phyloP scores from a whole-genome alignment of 83 land plant genomes.

The Thuja plicata region DNA sequence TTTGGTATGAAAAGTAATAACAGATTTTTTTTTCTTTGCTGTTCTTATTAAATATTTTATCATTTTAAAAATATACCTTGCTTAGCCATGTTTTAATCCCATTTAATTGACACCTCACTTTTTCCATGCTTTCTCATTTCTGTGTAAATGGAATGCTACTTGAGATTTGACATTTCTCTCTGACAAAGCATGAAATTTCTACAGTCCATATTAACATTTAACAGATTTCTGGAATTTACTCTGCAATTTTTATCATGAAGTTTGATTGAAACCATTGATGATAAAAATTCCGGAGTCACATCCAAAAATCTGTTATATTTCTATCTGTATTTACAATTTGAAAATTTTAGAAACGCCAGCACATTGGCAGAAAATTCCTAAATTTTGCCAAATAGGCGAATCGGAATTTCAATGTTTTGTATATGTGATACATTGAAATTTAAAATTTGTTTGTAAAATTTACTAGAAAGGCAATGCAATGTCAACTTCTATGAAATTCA shows the following conservation, averaged over 20 bases:
- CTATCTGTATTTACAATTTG: background rate
- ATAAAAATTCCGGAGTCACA: too few species aligned
- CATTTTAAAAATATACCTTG: too few species aligned
- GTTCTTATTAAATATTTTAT: too few species aligned
- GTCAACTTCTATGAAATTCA: background rate
- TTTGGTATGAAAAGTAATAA: too few species aligned
- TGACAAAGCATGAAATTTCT: too few species aligned
- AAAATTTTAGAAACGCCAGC: background rate
- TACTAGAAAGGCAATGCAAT: background rate
- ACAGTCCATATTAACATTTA: too few species aligned
- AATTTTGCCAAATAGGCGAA: background rate
- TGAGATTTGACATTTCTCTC: background rate
- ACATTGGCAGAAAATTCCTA: background rate
- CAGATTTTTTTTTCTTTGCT: too few species aligned
- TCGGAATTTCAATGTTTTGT: background rate
- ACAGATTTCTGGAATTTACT: too few species aligned
- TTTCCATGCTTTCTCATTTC: background rate
- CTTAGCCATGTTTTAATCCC: background rate
- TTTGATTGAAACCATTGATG: too few species aligned
- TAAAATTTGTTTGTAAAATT: background rate
- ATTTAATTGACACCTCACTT: background rate
- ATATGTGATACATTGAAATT: background rate
- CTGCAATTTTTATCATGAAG: too few species aligned
- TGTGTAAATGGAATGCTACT: background rate
- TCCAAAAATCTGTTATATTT: too few species aligned